phyloP scores from a whole-genome alignment of 1,139 yeast species.

The Candida glucosophila region DNA sequence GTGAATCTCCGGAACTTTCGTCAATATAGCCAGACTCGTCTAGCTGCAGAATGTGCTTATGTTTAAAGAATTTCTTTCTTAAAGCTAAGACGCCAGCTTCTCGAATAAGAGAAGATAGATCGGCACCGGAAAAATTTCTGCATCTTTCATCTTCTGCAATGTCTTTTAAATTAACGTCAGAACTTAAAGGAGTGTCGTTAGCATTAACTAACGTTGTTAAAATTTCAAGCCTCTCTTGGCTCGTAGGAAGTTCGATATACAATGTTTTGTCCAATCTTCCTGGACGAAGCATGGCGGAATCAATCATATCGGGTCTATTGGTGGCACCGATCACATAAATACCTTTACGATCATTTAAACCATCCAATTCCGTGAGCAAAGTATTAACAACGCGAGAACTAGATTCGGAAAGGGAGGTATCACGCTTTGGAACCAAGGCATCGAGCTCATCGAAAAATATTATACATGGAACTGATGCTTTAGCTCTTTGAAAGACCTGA shows the following conservation, averaged over 20 bases:
- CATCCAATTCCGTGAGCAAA: constrained; percentile 86
- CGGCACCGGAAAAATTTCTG: constrained; percentile 92
- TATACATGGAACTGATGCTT: constrained; percentile 92
- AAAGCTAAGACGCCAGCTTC: constrained; percentile 90
- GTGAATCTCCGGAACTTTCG: constrained; percentile 20
- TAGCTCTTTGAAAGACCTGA: constrained; percentile 88
- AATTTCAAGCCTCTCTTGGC: constrained; percentile 72
- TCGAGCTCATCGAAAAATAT: constrained; percentile 94
- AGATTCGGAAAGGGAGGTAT: constrained; percentile 77
- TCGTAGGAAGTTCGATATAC: constrained; percentile 81
- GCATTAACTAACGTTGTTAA: constrained; percentile 64
- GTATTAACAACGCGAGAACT: constrained; percentile 94
- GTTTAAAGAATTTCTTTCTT: constrained; percentile 55
- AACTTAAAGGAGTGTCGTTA: constrained; percentile 69
- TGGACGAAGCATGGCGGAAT: constrained; percentile 96
- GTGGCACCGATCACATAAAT: constrained; percentile 96
- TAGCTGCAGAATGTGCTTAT: constrained; percentile 40
- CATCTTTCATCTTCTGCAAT: constrained; percentile 75
- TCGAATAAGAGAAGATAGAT: constrained; percentile 79
- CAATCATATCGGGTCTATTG: constrained; percentile 96
- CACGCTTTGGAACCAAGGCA: constrained; percentile 93
- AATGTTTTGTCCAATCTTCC: constrained; percentile 92
- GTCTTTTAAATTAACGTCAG: constrained; percentile 47
- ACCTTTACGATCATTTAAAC: constrained; percentile 85
- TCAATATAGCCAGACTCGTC: constrained; percentile 35